phyloP scores from a whole-genome alignment of 2,329 filamentous ascomycete genomes.

The Fusarium austroafricanum region DNA sequence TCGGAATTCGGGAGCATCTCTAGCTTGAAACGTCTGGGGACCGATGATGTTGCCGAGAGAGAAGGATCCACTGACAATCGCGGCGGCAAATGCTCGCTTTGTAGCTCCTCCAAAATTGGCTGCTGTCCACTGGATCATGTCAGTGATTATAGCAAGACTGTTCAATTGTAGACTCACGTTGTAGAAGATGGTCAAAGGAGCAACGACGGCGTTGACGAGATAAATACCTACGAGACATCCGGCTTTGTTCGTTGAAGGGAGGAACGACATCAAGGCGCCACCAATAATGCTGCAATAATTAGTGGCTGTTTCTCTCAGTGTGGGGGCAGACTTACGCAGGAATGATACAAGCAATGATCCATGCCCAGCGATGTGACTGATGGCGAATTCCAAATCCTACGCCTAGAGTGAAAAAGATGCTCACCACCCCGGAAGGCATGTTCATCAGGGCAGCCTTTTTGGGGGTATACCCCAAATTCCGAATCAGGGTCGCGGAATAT shows the following conservation, averaged over 20 bases:
- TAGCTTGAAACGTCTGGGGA: constrained; percentile 65
- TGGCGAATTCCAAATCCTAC: constrained; percentile 61
- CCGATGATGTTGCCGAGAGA: constrained; percentile 68
- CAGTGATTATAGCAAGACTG: rapidly evolving
- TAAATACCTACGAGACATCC: constrained; percentile 63
- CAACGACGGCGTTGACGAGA: constrained; percentile 62
- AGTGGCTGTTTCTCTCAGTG: neutral
- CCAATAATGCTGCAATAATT: constrained; percentile 55
- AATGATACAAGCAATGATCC: constrained; percentile 61
- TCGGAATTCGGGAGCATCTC: constrained; percentile 63
- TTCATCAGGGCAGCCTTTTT: constrained; percentile 64
- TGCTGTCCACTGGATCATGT: constrained; percentile 55
- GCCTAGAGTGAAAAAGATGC: constrained; percentile 63
- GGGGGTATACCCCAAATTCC: constrained; percentile 57
- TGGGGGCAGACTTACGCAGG: constrained; percentile 53
- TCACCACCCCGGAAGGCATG: constrained; percentile 64
- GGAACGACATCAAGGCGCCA: constrained; percentile 65
- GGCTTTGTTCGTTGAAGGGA: constrained; percentile 57
- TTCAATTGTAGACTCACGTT: constrained; percentile 47
- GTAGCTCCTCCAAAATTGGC: constrained; percentile 65
- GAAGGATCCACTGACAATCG: constrained; percentile 62
- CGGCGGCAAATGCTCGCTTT: constrained; percentile 63
- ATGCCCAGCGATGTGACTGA: constrained; percentile 62
- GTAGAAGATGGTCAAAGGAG: constrained; percentile 60
- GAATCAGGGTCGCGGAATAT: too few species aligned